Evolutionary conservation across 495 filamentous ascomycete species (phyloP).

Genomic region (Hypoxylon lienhwacheense): DNA sequence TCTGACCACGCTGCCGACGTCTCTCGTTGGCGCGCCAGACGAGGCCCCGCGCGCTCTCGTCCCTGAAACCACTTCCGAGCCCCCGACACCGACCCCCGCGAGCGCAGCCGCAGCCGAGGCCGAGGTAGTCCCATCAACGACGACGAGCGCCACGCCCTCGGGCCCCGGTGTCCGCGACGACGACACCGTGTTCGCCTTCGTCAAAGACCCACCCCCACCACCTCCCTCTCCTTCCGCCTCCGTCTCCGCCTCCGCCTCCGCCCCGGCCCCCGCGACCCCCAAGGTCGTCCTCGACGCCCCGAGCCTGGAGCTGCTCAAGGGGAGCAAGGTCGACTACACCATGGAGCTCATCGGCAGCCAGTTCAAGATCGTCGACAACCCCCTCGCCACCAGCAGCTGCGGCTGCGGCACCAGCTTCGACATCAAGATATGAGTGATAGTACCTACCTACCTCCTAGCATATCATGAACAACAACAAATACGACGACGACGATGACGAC

Average conservation of each 20-base stretch:
- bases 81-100: not conserved
- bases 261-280: constrained; percentile 46
- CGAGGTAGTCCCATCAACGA: constrained; percentile 26
- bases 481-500: too few relatives aligned
- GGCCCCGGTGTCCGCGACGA: constrained; percentile 57
- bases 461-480: not conserved
- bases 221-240: not conserved
- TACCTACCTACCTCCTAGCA: not conserved
- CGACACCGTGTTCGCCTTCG: constrained; percentile 66
- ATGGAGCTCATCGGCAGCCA: constrained; percentile 97
- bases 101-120: constrained; percentile 41
- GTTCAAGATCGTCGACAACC: constrained; percentile 95
- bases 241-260: not conserved
- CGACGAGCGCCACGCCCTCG: constrained; percentile 25
- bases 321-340: constrained; percentile 92
- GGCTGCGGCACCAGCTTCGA: constrained; percentile 99
- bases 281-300: constrained; percentile 88
- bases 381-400: constrained; percentile 87
- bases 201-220: constrained; percentile 18
- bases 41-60: not conserved
- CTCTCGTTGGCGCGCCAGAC: not conserved
- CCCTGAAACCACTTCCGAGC: constrained; percentile 17
- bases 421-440: constrained; percentile 71
- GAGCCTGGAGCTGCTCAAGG: constrained; percentile 85
- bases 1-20: constrained; percentile 60